Base-by-base conservation (phyloP, 2,329 filamentous ascomycete genomes). In the Fusarium penzigii region DNA sequence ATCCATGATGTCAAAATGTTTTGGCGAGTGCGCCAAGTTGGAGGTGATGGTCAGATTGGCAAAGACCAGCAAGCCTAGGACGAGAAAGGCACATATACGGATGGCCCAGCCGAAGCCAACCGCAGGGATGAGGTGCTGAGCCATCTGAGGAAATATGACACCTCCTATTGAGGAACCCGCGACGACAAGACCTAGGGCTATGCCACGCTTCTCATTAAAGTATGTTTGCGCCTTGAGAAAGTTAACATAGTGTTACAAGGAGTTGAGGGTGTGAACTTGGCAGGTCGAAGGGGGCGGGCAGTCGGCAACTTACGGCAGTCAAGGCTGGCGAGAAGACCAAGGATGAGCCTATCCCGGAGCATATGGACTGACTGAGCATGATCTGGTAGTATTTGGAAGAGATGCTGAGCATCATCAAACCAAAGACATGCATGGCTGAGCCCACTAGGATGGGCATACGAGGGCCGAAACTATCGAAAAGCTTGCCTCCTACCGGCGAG, bases 401-500 rank as follows among this genome's bases (percentile, higher is more conserved):
- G 39, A 85, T 65, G 39, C 73, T 77, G 1, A 79, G 74, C 80
- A 85, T 83, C 80, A 86, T 84, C 14, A 84, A 64, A 8, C 79
- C 77, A 41, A 85, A 77, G 17, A 85, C 74, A 58, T 82, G 76
- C 53, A 82, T 63, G 53, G 82, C 68, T 3, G 75, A 75, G 11
- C 81, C 81, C 34, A 68, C 59, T 2, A 79, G 29, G 3, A 83
- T 64, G 3, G 86, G 65, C 39, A 72, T 73, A 34, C 76, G 75
- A 1, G 84, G 81, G 1, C 84, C 84, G 55, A 82, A 79, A 55
- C 75, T 79, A 59, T 88, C 85, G 59, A 80, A 86, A 3, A 85
- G 56, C 46, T 50, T 54, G 56, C 66, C 58, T 53, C 68, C 68
- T 5, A 59, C 42, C 14, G 58, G 56, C 2, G 52, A 55, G 29